Conservation (phyloP, 371 early-diverging fungal genomes). For the Blastocladiella emersonii region DNA sequence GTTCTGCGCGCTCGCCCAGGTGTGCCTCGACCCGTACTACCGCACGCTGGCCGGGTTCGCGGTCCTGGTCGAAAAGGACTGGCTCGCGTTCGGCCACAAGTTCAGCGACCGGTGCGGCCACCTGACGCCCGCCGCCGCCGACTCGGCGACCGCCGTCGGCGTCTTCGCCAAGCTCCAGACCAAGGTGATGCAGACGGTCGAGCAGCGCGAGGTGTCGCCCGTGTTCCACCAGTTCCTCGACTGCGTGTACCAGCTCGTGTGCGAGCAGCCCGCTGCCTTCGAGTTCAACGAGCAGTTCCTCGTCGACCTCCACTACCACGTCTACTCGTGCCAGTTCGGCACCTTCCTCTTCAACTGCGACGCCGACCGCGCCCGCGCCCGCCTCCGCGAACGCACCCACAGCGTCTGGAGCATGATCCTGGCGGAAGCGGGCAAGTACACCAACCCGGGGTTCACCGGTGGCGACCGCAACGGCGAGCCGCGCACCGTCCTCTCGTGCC, state of each 20-base stretch:
- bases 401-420: slow-evolving; percentile 71
- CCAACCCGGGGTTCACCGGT: slow-evolving; percentile 21
- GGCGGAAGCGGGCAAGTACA: slow-evolving; percentile 2
- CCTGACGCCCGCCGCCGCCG: slow-evolving; percentile 29
- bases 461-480: not conserved
- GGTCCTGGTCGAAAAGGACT: slow-evolving; percentile 87
- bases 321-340: slow-evolving; percentile 84
- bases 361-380: slow-evolving; percentile 39
- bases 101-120: slow-evolving; percentile 86
- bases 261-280: slow-evolving; percentile 75
- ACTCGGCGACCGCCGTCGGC: slow-evolving; percentile 8
- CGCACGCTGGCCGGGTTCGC: slow-evolving; percentile 83
- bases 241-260: slow-evolving; percentile 79
- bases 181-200: slow-evolving; percentile 18
- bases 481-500: not conserved
- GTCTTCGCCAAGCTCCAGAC: not conserved
- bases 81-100: slow-evolving; percentile 92
- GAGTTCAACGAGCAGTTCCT: slow-evolving; percentile 79
- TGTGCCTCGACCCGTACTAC: slow-evolving; percentile 89
- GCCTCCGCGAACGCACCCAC: slow-evolving; percentile 31
- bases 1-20: slow-evolving; percentile 66
- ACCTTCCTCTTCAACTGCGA: slow-evolving; percentile 84
- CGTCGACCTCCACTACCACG: slow-evolving; percentile 61
- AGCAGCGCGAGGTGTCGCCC: slow-evolving; percentile 73
- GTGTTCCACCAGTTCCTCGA: slow-evolving; percentile 92